Base-by-base conservation (phyloP, 1,284 basidiomycete genomes). In the Porodaedalea pini region DNA sequence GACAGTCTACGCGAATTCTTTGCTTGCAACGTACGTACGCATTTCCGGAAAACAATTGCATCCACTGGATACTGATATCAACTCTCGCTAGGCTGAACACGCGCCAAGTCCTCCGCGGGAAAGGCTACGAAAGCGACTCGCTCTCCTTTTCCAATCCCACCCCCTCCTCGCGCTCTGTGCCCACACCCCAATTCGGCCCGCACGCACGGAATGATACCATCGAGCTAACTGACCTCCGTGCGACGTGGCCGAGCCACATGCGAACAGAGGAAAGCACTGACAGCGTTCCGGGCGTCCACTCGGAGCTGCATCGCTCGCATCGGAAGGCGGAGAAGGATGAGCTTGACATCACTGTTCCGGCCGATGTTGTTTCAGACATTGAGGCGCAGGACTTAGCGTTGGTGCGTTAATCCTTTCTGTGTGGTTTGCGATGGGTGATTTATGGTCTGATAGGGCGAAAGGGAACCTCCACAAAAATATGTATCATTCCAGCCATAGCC, bases 1-100 rank as follows among this genome's bases (percentile, higher is more conserved):
- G 19, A 29, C 13, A 78, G 77, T 78, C n/a, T 79, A 76, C 34
- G 74, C 73, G 10, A 79, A 78, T 58, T 76, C 76, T 1, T 59
- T 77, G 27, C 65, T 78, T n/a, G 77, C 77, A 37, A 56, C 58
- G 58, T 59, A 36, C 13, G 52, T 37, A 7, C 15, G 10, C 34
- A 2, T 21, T 21, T 15, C 6, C 7, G 31, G 17, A 19, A 10
- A 13, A 4, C 13, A 55, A 15, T n/a, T n/a, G n/a, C 10, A 8
- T 21, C 4, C 17, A 21, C 19, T 29, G 2, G 17, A 50, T 11
- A 49, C 32, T 40, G 2, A 21, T 32, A 54, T 19, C 8, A 54
- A 29, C 44, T 43, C 52, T 44, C 17, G 1, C 21, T 7, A 69
- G 75, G 1, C 62, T 79, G 1, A 79, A 78, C 56, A 71, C 75